These are phyloP conservation scores for Lactarius sanguifluus DNA, from an alignment of 768 basidiomycete species.

Conservation along the genomic window DNA sequence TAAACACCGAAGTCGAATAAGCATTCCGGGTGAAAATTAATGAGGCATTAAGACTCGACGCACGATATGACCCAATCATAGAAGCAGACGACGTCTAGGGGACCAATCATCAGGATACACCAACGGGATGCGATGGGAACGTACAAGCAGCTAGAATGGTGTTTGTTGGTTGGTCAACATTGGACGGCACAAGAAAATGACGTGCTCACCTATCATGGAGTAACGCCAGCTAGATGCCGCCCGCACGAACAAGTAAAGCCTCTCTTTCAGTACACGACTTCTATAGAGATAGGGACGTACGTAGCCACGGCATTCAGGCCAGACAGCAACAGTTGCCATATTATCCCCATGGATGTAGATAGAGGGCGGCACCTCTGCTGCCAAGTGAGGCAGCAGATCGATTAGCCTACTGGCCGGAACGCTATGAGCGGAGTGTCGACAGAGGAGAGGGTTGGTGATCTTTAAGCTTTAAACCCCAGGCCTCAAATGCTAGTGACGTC, in stretches of 20 bases:
- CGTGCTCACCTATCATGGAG: conserved; percentile 6
- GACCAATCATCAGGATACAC: background rate
- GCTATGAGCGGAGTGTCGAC: background rate
- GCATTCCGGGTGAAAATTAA: background rate
- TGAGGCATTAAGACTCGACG: conserved; percentile 5
- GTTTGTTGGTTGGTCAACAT: background rate
- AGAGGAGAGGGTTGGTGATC: background rate
- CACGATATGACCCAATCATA: conserved; percentile 30
- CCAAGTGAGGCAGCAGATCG: background rate
- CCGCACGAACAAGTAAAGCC: background rate
- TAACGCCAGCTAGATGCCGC: conserved; percentile 22
- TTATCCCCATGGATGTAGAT: background rate
- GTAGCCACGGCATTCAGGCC: background rate
- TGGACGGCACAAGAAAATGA: background rate
- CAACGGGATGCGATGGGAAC: background rate
- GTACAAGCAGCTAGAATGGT: conserved; percentile 13
- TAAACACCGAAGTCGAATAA: background rate
- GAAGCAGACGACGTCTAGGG: conserved; percentile 22
- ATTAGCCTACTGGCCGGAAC: background rate
- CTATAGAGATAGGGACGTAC: background rate
- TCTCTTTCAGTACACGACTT: background rate
- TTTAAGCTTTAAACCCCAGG: no score
- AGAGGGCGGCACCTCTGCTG: background rate
- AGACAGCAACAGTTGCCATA: accelerated
- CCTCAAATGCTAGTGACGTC: no score